Evolutionary conservation across 2,329 filamentous ascomycete species (phyloP).

Genomic region (Blastomyces emzantsi): DNA sequence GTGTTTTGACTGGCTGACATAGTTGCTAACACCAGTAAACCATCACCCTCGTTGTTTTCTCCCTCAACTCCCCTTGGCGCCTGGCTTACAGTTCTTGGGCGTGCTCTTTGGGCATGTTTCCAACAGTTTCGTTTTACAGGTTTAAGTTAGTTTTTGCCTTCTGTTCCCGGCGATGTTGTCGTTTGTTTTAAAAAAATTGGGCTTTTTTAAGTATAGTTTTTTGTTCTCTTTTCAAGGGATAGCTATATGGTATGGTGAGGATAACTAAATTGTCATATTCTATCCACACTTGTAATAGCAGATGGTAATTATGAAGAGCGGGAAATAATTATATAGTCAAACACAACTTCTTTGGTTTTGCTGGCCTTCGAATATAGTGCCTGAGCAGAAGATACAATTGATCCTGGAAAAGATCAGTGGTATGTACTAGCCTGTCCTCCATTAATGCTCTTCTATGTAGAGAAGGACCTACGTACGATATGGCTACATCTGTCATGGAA

Average conservation of each 20-base stretch:
- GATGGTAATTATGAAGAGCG: not conserved
- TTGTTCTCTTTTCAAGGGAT: not conserved
- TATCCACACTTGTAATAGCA: slow-evolving; percentile 3
- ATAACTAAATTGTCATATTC: slow-evolving; percentile 1
- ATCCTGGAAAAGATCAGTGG: too few species aligned
- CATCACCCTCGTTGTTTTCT: not conserved
- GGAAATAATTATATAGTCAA: not conserved
- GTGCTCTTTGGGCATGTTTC: not conserved
- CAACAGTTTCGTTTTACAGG: not conserved
- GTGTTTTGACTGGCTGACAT: not conserved
- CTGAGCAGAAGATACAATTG: not conserved
- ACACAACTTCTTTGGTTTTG: not conserved
- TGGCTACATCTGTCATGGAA: too few species aligned
- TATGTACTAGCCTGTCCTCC: too few species aligned
- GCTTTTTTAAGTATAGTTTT: not conserved
- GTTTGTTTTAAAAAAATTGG: not conserved
- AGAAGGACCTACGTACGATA: too few species aligned
- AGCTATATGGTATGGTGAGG: not conserved
- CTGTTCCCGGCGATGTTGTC: too few species aligned
- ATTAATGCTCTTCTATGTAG: too few species aligned
- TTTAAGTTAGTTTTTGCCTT: not conserved
- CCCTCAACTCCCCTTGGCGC: not conserved
- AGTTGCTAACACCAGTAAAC: not conserved
- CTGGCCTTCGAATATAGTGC: not conserved
- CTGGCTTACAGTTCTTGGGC: not conserved